Percentiles rank a stretch among this genome's conserved stretches.
Conservation (phyloP, 2,329 filamentous ascomycete species). For the Fusarium sp. region DNA sequence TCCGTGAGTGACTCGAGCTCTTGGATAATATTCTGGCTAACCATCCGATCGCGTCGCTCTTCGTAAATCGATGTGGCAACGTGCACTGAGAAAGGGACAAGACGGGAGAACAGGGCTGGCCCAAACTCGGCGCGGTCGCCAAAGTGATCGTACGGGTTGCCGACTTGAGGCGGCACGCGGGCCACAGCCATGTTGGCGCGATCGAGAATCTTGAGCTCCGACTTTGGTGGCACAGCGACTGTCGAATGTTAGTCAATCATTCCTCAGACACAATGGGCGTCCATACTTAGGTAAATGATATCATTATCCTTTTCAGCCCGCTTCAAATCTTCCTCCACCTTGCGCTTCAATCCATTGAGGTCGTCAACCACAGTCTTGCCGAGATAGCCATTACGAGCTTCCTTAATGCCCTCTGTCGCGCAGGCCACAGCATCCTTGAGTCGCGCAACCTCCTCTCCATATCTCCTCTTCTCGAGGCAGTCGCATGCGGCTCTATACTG, state of each 20-base stretch:
- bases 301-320: conserved; percentile 96
- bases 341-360: conserved; percentile 81
- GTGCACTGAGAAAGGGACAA: conserved; percentile 96
- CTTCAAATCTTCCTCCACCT: conserved; percentile 87
- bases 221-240: conserved; percentile 84
- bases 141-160: conserved; percentile 80
- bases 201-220: conserved; percentile 85
- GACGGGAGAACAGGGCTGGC: conserved; percentile 83
- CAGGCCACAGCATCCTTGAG: conserved; percentile 83
- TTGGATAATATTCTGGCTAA: conserved; percentile 87
- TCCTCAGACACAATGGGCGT: accelerated
- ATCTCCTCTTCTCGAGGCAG: conserved; percentile 90
- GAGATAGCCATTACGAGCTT: conserved; percentile 76
- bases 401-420: conserved; percentile 85
- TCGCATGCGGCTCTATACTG: conserved; percentile 93
- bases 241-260: conserved; percentile 44
- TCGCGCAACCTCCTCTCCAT: conserved; percentile 93
- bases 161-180: conserved; percentile 81
- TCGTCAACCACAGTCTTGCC: conserved; percentile 85
- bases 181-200: conserved; percentile 88
- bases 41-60: conserved; percentile 86
- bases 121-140: conserved; percentile 85
- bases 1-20: conserved; percentile 84
- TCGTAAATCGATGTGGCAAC: conserved; percentile 95
- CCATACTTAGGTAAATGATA: conserved; percentile 83